Evolutionary conservation across 768 basidiomycete genomes (phyloP), one percentile per base, ranked within the genome.

Genomic region (Rhodotorula taiwanensis): DNA sequence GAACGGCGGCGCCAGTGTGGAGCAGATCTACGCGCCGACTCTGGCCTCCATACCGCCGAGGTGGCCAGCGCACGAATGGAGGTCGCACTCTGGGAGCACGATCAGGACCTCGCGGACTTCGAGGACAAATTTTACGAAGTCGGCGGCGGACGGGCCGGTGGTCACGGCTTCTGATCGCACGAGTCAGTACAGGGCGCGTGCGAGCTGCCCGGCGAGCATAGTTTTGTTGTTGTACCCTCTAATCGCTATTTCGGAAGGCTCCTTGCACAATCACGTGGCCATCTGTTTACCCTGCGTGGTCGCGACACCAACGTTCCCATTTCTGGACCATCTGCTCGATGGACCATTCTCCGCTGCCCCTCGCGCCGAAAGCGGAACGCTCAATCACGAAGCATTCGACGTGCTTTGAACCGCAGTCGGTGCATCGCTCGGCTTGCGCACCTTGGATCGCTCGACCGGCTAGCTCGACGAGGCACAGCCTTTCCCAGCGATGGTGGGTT

Each of bases 401-500:
- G 27, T 67, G 66, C n/a, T 8, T 28, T 44, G 31, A 48, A 2
- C 57, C 66, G 33, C 66, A 67, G 25, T 59, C 66, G 4, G 15
- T 8, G 41, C 60, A 62, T 34, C 34, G 39, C 23, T 36, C 54
- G 20, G 6, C 30, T 25, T 23, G 28, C 41, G 8, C 39, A 18
- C n/a, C 25, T 23, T 14, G 18, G n/a, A 16, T 18, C 48, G 16
- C 25, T 1, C 66, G 39, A 6, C 67, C 62, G 0, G 58, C 55
- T 15, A 68, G 59, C 42, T 68, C 67, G 36, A 68, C 47, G 9
- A 68, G 36, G 39, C 59, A 57, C 45, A 68, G 48, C n/a, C 67
- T 36, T 31, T 68, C 67, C 62, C 62, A 64, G 4, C 67, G 54
- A 25, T 60, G 58, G 52, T 54, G 52, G 34, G 63, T 52, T n/a